Base-by-base conservation (phyloP, 148 eudicot genomes). In the Linanthus parryae region DNA sequence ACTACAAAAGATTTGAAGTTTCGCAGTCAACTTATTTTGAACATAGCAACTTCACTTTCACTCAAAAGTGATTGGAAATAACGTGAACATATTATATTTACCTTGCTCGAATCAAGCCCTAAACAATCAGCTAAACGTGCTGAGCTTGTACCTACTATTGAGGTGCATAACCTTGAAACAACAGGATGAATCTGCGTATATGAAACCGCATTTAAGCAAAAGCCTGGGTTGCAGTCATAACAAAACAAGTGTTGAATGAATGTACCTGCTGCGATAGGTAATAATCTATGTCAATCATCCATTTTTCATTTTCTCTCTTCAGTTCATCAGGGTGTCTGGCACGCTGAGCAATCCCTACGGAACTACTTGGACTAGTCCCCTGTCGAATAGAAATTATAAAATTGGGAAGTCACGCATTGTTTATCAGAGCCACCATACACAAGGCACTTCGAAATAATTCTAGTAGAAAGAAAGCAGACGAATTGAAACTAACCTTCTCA, bases 241-340 rank as follows among this genome's bases (percentile, higher is more conserved):
- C n/a, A 11, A 14, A 51, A 19, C 2, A 7, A 8, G 31, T 3
- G 6, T 10, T 36, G 29, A 44, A 17, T 24, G 46, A 30, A 40
- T 44, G 30, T 15, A 54, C 99, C 96, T 94, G 99, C 62, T 94
- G 99, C 11, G 96, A 81, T 21, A 94, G 75, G 67, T 94, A 94
- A 75, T 94, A 94, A 61, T 85, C 80, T 53, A 94, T 82, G 71
- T 94, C 99, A 60, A 94, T 70, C 72, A 88, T 82, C 96, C 96
- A 88, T 43, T 79, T 84, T 16, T 67, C 84, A 49, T 80, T 80
- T 57, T 78, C 86, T 44, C 40, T 76, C 55, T 72, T 76, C 71
- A 94, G 62, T 71, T 94, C 99, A 56, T 94, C 96, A 52, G 99
- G 99, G 73, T 94, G 99, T 73, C 99, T 88, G 48, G 99, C 99